Evolutionary conservation across 2,329 filamentous ascomycete genomes (phyloP).

Genomic region (Fusarium sp.): DNA sequence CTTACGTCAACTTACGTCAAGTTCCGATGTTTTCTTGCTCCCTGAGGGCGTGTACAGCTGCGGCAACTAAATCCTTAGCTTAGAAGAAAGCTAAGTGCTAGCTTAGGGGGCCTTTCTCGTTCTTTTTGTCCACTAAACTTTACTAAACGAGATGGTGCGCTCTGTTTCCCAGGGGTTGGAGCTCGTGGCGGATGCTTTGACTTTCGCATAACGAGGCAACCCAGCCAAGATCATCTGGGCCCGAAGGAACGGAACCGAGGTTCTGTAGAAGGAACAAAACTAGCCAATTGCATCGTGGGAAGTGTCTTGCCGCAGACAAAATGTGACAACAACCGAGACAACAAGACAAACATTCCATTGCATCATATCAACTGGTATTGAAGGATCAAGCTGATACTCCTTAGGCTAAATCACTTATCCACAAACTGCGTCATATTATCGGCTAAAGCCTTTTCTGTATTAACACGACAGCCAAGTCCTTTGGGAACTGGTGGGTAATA

Average conservation of each 20-base stretch:
- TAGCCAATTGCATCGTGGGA: background rate
- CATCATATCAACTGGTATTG: background rate
- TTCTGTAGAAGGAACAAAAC: background rate
- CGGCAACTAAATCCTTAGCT: background rate
- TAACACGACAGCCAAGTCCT: background rate
- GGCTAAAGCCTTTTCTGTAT: background rate
- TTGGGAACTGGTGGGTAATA: background rate
- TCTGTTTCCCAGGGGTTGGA: background rate
- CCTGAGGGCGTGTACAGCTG: background rate
- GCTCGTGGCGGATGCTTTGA: background rate
- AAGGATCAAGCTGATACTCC: background rate
- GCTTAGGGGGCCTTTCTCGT: background rate
- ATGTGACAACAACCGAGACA: background rate
- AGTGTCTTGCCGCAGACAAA: background rate
- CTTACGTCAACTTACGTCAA: too few species aligned
- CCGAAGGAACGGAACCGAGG: conserved; percentile 21
- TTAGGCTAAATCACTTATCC: background rate
- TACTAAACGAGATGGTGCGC: background rate
- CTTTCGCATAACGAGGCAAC: background rate
- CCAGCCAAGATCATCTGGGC: conserved; percentile 4
- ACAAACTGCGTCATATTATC: background rate
- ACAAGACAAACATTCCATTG: background rate
- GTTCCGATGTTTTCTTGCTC: too few species aligned
- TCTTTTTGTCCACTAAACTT: background rate
- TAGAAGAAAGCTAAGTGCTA: background rate